phyloP scores from a whole-genome alignment of 805 yeast genomes.

The Pichia ethanolica region DNA sequence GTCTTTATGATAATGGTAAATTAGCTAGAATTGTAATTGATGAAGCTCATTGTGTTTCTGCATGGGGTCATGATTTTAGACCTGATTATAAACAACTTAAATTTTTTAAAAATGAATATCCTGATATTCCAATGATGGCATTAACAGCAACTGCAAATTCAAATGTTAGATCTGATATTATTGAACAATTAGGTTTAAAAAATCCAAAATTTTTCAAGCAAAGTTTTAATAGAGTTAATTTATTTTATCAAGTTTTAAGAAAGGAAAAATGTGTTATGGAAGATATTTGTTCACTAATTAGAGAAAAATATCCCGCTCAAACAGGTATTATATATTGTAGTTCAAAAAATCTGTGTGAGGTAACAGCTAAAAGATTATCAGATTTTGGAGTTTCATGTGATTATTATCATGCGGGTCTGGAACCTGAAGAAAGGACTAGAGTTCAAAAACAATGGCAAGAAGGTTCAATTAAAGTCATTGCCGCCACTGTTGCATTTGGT shows the following conservation, averaged over 20 bases:
- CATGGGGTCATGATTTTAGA: constrained; percentile 98
- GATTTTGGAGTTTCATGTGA: constrained; percentile 59
- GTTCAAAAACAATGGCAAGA: constrained; percentile 84
- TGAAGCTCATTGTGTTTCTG: constrained; percentile 96
- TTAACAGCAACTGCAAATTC: constrained; percentile 95
- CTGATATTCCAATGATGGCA: constrained; percentile 87
- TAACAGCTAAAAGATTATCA: constrained; percentile 54
- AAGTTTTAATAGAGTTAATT: constrained; percentile 85
- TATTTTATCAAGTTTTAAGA: constrained; percentile 67
- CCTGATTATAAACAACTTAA: constrained; percentile 87
- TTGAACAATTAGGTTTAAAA: constrained; percentile 61
- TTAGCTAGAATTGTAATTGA: constrained; percentile 89
- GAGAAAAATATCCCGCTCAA: constrained; percentile 40
- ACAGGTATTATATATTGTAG: constrained; percentile 94
- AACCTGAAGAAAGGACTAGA: constrained; percentile 57
- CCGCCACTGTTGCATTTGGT: constrained; percentile 98
- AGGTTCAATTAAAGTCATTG: constrained; percentile 64
- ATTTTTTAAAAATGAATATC: constrained; percentile 63
- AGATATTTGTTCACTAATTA: constrained; percentile 53
- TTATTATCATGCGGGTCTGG: constrained; percentile 94
- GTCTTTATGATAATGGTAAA: constrained; percentile 44
- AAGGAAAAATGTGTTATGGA: constrained; percentile 53
- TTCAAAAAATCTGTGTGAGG: constrained; percentile 84
- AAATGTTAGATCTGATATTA: constrained; percentile 78
- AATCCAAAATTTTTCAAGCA: constrained; percentile 67